These are phyloP conservation scores for Toxoplasma gondii DNA, from an alignment of 169 alveolate genomes.

Conservation along the genomic window DNA sequence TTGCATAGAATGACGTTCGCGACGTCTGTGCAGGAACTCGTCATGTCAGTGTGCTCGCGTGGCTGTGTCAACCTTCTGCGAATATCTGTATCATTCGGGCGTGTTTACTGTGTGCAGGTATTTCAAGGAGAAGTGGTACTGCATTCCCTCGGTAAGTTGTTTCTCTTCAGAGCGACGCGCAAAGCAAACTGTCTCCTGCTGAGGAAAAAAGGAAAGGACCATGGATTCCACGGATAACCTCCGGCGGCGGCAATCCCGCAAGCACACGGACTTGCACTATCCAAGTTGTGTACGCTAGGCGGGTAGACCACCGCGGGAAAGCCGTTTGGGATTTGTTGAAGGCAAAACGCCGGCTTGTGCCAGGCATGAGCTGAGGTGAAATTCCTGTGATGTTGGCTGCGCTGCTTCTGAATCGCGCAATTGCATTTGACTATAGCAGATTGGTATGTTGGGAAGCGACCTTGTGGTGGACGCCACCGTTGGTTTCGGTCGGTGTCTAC, in stretches of 20 bases:
- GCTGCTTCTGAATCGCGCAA: background rate
- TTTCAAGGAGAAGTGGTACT: conserved; percentile 3
- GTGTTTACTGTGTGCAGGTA: background rate
- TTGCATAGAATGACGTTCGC: too few relatives aligned
- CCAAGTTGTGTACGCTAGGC: too few relatives aligned
- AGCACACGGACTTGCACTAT: too few relatives aligned
- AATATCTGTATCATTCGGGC: background rate
- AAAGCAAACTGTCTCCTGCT: background rate
- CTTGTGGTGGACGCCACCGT: background rate
- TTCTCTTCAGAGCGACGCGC: background rate
- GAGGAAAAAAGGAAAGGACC: background rate
- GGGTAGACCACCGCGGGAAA: too few relatives aligned
- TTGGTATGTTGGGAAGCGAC: background rate
- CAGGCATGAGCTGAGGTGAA: too few relatives aligned
- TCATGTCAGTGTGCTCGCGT: too few relatives aligned
- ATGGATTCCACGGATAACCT: too few relatives aligned
- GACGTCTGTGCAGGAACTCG: too few relatives aligned
- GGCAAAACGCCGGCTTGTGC: too few relatives aligned
- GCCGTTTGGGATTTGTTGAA: too few relatives aligned
- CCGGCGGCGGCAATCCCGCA: too few relatives aligned
- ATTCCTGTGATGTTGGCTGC: too few relatives aligned
- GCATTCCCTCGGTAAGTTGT: conserved; percentile 16
- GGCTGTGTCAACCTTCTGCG: background rate
- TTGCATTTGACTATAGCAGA: background rate
- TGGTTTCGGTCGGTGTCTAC: background rate